Evolutionary conservation across 2,329 filamentous ascomycete genomes (phyloP), one percentile per base, ranked within the genome.

Genomic region (Fusarium robinianum): DNA sequence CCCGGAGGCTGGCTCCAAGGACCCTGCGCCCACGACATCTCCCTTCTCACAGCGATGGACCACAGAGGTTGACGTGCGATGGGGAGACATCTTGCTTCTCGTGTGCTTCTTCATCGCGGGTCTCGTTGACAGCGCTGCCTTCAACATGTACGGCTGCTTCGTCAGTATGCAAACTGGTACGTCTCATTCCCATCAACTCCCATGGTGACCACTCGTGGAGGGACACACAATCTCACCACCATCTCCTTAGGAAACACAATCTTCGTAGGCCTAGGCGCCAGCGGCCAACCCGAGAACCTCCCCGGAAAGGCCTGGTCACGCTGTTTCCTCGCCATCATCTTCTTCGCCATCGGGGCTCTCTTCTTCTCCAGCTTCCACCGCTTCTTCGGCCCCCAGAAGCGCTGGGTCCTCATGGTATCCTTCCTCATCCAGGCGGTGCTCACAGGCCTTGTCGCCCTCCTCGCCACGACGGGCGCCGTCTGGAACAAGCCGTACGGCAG

Each of bases 131-230:
- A 62, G 59, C 24, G 58, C 59, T 5, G 59, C 59, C 2, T 62
- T 62, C 17, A 62, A 59, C 44, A 54, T 62, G 58, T 62, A 62
- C 5, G 59, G 59, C 2, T 62, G 59, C 37, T 62, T 62, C 47
- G 59, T 62, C 32, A 62, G 59, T 52, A 62, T 62, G 59, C 59
- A 62, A 8, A 62, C 59, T 36, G 59, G 59, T 62, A 10, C 39
- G 53, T 41, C 5, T 18, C 5, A 8, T 22, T 9, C 3, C 12
- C 16, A 18, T 3, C 26, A 14, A 6, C 26, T 16, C 14, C 5
- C 12, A 5, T 3, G 11, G 8, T 8, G 5, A 7, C 3, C 1
- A 15, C 4, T 16, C 6, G 12, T 17, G 8, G 8, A 18, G 23
- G 5, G 12, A 5, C 42, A 34, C 29, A 41, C 19, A 9, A n/a